Evolutionary conservation across 2,329 filamentous ascomycete species (phyloP).

Genomic region (Xylaria sp.): DNA sequence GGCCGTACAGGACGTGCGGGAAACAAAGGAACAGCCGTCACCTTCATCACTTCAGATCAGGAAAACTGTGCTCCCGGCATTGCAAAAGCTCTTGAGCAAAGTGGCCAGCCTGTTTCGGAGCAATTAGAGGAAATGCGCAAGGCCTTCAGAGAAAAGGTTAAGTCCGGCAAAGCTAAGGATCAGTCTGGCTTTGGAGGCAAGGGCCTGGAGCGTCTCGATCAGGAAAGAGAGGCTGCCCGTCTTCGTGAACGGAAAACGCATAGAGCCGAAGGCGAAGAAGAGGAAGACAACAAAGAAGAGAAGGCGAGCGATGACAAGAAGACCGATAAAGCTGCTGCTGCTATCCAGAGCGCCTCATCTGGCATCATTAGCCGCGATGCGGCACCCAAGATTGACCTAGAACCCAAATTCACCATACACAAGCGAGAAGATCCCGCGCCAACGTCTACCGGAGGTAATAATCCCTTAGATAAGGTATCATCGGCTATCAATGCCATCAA

Average conservation of each 20-base stretch:
- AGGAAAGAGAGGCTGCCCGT: conserved; percentile 87
- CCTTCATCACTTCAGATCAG: conserved; percentile 91
- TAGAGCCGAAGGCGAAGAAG: conserved; percentile 86
- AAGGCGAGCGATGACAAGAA: conserved; percentile 76
- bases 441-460: conserved; percentile 59
- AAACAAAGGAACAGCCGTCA: conserved; percentile 93
- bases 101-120: conserved; percentile 84
- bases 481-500: conserved; percentile 94
- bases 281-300: conserved; percentile 78
- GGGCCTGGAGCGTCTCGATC: conserved; percentile 89
- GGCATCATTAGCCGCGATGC: conserved; percentile 65
- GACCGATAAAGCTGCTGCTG: conserved; percentile 73
- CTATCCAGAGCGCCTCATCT: conserved; percentile 71
- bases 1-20: conserved; percentile 94
- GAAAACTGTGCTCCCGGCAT: conserved; percentile 91
- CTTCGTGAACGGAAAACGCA: conserved; percentile 88
- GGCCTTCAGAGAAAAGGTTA: conserved; percentile 88
- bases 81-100: conserved; percentile 91
- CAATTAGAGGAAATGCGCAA: conserved; percentile 72
- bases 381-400: conserved; percentile 57
- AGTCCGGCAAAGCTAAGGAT: conserved; percentile 89
- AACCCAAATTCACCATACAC: conserved; percentile 76
- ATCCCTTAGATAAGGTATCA: conserved; percentile 85
- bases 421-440: conserved; percentile 70
- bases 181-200: conserved; percentile 94